These are phyloP conservation scores for Piper longum DNA, from an alignment of 164 flowering plant species.

Conservation along the genomic window DNA sequence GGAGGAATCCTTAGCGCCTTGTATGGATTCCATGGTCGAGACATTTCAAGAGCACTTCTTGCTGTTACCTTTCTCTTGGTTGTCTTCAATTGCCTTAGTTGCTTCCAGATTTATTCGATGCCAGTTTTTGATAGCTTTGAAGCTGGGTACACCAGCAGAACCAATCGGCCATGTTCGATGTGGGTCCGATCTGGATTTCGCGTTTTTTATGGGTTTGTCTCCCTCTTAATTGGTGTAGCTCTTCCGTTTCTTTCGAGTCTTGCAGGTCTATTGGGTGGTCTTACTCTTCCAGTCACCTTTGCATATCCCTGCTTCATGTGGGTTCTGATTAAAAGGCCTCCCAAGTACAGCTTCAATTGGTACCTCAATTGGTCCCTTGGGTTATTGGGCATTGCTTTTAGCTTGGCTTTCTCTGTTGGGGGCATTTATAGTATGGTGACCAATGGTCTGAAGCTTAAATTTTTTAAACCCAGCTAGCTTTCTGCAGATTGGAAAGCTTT, in stretches of 20 bases:
- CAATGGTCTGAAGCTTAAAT: conserved; percentile 68
- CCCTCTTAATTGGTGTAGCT: conserved; percentile 87
- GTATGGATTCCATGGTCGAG: conserved; percentile 70
- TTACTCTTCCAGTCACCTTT: conserved; percentile 94
- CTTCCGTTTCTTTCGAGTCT: conserved; percentile 94
- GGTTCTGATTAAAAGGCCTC: conserved; percentile 81
- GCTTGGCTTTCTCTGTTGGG: conserved; percentile 85
- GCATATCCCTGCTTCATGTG: conserved; percentile 99
- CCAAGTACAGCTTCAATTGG: conserved; percentile 78
- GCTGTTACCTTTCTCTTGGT: conserved; percentile 84
- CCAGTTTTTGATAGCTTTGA: conserved; percentile 98
- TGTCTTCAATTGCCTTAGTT: conserved; percentile 90
- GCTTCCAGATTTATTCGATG: conserved; percentile 98
- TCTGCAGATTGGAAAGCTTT: too few species aligned
- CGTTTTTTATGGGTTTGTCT: conserved; percentile 70
- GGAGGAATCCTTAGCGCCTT: conserved; percentile 83
- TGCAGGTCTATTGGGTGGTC: conserved; percentile 91
- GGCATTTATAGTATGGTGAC: conserved; percentile 95
- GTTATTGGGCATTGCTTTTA: conserved; percentile 80
- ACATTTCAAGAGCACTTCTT: conserved; percentile 82
- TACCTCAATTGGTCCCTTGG: conserved; percentile 88
- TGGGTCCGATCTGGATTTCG: conserved; percentile 97
- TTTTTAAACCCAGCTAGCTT: conserved; percentile 48
- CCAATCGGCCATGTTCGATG: conserved; percentile 91
- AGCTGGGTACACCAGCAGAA: conserved; percentile 89